phyloP scores from a whole-genome alignment of 2,329 filamentous ascomycete genomes.

The Leptographium procerum region DNA sequence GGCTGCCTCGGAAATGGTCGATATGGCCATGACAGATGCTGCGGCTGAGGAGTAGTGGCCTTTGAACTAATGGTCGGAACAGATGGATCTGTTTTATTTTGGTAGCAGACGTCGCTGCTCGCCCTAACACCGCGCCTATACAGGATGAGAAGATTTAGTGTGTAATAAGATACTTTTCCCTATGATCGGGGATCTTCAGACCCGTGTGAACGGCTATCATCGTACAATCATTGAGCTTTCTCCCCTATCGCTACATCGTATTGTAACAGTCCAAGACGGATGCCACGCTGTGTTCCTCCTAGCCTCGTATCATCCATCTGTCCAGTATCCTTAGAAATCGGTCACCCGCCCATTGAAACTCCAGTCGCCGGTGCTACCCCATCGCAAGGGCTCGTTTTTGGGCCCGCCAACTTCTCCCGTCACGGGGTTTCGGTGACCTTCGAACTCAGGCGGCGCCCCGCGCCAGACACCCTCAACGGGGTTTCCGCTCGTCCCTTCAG shows the following conservation, averaged over 20 bases:
- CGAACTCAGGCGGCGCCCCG: conserved; percentile 81
- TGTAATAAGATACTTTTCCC: not conserved
- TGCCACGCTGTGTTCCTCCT: not conserved
- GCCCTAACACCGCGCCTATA: not conserved
- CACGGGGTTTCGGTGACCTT: conserved; percentile 82
- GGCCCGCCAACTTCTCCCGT: conserved; percentile 94
- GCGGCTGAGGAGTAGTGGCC: conserved; percentile 4
- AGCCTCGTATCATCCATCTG: not conserved
- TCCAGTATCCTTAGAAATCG: conserved; percentile 51
- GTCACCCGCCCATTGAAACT: conserved; percentile 93
- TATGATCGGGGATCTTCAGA: not conserved
- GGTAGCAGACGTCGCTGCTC: not conserved
- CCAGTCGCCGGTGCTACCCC: conserved; percentile 69
- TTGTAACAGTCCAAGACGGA: not conserved
- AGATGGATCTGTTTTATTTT: not conserved
- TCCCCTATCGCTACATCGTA: not conserved
- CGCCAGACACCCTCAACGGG: conserved; percentile 48
- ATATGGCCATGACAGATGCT: conserved; percentile 12
- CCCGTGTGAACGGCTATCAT: not conserved
- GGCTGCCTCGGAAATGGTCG: not conserved
- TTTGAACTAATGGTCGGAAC: not conserved
- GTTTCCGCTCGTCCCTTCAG: conserved; percentile 6
- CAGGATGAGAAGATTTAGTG: not conserved
- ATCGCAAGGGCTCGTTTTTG: conserved; percentile 90
- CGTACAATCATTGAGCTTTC: not conserved